Base-by-base conservation (phyloP, 2,329 filamentous ascomycete genomes). In the Cercospora beticola region DNA sequence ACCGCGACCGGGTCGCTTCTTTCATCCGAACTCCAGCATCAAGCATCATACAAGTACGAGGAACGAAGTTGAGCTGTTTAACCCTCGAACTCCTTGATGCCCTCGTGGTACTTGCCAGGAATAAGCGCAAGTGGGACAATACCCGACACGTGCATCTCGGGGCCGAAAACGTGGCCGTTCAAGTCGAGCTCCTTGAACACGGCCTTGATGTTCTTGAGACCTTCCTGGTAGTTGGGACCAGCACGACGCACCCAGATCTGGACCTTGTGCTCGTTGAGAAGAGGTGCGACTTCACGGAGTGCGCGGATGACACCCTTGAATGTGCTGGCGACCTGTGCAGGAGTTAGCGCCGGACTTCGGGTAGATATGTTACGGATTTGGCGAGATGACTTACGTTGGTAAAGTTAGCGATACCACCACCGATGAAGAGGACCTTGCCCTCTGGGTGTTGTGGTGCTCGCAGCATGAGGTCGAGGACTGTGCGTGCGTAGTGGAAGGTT, bases 401-500 rank as follows among this genome's bases (percentile, higher is more conserved):
- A 87, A 99, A 99, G 91, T 99, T 99, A 87, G 95, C 95, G 88
- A 99, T 99, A 88, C 95, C 95, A 86, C 95, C 95, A 83, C 95
- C 95, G 75, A 99, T 98, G 88, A 99, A 99, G 74, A 99, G 90
- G 64, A 99, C 93, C 89, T 98, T 99, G 86, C 95, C 95, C 79
- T 97, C 90, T 70, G 92, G 88, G 82, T 88, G 86, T 80, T 89
- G 82, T 68, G 95, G 94, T 66, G 94, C 91, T 75, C 95, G 92
- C 76, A 99, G 91, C 92, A 99, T 97, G 73, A 99, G 89, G 82
- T 99, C 95, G 72, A 99, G 87, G 73, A 99, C 93, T 31, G 95
- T 99, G 79, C 92, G 92, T 79, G 95, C 94, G 84, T 99, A 99
- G 89, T 98, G 94, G 90, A 92, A 99, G 70, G 95, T 98, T 85